Conservation (phyloP, 2,329 filamentous ascomycete species). For the Fusarium cicatricum region DNA sequence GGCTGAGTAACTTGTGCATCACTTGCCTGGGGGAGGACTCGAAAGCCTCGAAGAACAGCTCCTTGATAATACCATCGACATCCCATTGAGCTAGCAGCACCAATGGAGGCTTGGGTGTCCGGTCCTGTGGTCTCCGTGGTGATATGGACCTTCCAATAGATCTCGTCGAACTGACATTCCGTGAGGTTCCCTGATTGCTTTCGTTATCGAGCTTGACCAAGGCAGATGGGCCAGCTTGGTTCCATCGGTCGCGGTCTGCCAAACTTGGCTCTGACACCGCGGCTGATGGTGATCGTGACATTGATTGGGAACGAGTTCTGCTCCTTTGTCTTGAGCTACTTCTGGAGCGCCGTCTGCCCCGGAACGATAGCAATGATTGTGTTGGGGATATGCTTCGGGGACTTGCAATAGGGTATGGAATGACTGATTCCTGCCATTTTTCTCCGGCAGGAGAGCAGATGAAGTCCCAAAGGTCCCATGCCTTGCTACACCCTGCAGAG, state of each 20-base stretch:
- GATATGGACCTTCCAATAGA: not conserved
- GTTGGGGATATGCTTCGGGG: not conserved
- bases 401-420: not conserved
- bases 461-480: conserved; percentile 28
- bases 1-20: not conserved
- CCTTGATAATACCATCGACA: conserved; percentile 18
- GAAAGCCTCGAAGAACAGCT: conserved; percentile 13
- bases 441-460: conserved; percentile 25
- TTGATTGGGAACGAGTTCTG: not conserved
- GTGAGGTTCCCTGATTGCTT: not conserved
- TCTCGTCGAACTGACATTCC: not conserved
- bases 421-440: conserved; percentile 15
- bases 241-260: not conserved
- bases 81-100: conserved; percentile 31
- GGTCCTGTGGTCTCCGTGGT: not conserved
- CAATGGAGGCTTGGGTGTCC: conserved; percentile 23
- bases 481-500: not conserved
- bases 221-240: not conserved
- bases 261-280: not conserved
- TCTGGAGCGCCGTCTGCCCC: not conserved
- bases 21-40: conserved; percentile 3
- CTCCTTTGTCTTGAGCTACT: not conserved
- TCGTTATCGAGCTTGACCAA: not conserved
- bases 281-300: not conserved
- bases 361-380: not conserved